Evolutionary conservation across 106 monocot species (phyloP).

Genomic region (Dendrobium chrysotoxum): DNA sequence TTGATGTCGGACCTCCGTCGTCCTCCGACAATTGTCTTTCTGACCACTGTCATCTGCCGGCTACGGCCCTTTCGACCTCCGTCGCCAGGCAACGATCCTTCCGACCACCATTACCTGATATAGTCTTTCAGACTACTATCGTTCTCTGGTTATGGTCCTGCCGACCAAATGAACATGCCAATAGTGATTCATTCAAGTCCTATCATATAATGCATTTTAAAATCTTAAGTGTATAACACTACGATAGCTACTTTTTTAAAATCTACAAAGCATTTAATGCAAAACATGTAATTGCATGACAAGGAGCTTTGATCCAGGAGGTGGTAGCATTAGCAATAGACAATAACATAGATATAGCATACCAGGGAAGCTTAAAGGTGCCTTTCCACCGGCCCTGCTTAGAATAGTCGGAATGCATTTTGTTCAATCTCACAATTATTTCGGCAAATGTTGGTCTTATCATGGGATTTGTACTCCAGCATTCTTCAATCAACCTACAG

Average conservation of each 20-base stretch:
- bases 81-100: too few species aligned
- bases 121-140: too few species aligned
- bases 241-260: not conserved
- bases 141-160: too few species aligned
- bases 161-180: too few species aligned
- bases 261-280: not conserved
- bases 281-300: not conserved
- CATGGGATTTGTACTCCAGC: slow-evolving; percentile 15
- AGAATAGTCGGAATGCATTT: slow-evolving; percentile 17
- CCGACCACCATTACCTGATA: too few species aligned
- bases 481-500: slow-evolving; percentile 25
- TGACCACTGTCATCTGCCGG: too few species aligned
- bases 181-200: too few species aligned
- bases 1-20: too few species aligned
- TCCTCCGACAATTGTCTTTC: too few species aligned
- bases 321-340: not conserved
- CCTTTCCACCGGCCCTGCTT: slow-evolving; percentile 63
- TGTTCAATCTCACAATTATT: slow-evolving; percentile 27
- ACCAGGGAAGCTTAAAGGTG: slow-evolving; percentile 88
- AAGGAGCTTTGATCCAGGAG: not conserved
- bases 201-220: too few species aligned
- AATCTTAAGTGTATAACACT: not conserved
- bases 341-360: slow-evolving; percentile 7
- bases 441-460: slow-evolving; percentile 24
- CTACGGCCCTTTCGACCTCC: too few species aligned